Evolutionary conservation across 805 yeast species (phyloP).

Genomic region (Ascoidea tarda): DNA sequence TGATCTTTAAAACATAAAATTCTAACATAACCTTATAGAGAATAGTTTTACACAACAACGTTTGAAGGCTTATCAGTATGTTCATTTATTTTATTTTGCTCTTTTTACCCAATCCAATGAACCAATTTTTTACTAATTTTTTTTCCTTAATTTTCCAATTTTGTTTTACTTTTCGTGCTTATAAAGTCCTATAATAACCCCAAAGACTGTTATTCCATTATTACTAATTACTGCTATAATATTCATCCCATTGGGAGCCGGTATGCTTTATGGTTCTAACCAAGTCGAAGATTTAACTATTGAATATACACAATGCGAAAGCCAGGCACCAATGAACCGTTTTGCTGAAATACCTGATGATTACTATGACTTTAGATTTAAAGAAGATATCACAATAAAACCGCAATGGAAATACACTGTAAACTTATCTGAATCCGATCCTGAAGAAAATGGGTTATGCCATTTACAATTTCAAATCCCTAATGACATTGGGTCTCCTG

Average conservation of each 20-base stretch:
- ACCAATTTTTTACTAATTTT: background rate
- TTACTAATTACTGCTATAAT: slow-evolving; percentile 60
- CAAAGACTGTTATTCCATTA: slow-evolving; percentile 80
- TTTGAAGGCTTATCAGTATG: slow-evolving; percentile 40
- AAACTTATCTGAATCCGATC: slow-evolving; percentile 25
- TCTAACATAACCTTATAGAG: slow-evolving; percentile 13
- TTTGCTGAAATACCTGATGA: slow-evolving; percentile 43
- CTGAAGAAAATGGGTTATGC: slow-evolving; percentile 34
- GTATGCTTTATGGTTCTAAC: slow-evolving; percentile 63
- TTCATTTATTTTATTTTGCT: background rate
- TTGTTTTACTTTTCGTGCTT: background rate
- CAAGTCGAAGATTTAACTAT: slow-evolving; percentile 63
- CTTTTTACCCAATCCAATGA: background rate
- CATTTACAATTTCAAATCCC: slow-evolving; percentile 62
- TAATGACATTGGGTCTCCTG: slow-evolving; percentile 49
- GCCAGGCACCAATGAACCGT: slow-evolving; percentile 26
- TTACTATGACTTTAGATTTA: slow-evolving; percentile 50
- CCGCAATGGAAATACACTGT: slow-evolving; percentile 55
- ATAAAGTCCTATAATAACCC: slow-evolving; percentile 65
- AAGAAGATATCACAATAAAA: slow-evolving; percentile 22
- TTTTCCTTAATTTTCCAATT: background rate
- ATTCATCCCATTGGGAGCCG: slow-evolving; percentile 87
- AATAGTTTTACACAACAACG: slow-evolving; percentile 72
- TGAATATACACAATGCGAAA: slow-evolving; percentile 61
- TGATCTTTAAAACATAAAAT: no score